Conservation (phyloP, 805 yeast genomes). For the Candida sithepensis region DNA sequence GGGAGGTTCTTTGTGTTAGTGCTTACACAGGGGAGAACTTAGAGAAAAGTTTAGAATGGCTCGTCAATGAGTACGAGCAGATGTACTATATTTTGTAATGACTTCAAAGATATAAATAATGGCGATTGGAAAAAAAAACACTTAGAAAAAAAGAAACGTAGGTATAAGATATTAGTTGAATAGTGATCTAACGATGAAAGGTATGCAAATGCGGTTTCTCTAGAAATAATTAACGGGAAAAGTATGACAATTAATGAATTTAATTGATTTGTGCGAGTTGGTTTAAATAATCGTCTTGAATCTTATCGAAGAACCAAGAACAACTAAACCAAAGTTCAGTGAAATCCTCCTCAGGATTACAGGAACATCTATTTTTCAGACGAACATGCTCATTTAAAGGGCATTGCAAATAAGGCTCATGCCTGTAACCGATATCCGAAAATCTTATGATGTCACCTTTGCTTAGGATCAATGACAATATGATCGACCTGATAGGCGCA, state of each 20-base stretch:
- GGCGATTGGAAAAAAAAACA: too few species aligned
- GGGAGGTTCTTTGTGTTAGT: slow-evolving; percentile 42
- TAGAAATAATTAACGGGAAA: too few species aligned
- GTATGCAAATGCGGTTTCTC: too few species aligned
- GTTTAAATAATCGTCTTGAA: neutral
- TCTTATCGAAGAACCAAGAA: slow-evolving; percentile 31
- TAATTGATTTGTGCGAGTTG: neutral
- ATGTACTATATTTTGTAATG: slow-evolving; percentile 35
- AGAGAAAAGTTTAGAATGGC: slow-evolving; percentile 39
- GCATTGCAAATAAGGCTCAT: slow-evolving; percentile 76
- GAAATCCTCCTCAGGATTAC: slow-evolving; percentile 67
- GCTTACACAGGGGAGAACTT: slow-evolving; percentile 45
- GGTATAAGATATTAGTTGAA: too few species aligned
- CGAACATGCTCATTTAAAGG: slow-evolving; percentile 61
- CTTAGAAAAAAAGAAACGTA: too few species aligned
- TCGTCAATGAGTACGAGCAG: slow-evolving; percentile 36
- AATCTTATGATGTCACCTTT: slow-evolving; percentile 69
- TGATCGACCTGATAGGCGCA: slow-evolving; percentile 76
- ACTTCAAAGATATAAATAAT: neutral
- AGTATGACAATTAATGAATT: neutral
- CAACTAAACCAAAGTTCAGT: slow-evolving; percentile 46
- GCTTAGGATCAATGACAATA: slow-evolving; percentile 65
- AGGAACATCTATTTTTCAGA: slow-evolving; percentile 57
- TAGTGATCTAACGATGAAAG: too few species aligned
- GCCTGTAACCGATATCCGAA: slow-evolving; percentile 75